Evolutionary conservation across 2,329 filamentous ascomycete species (phyloP).

Genomic region (Fusarium nodosum): DNA sequence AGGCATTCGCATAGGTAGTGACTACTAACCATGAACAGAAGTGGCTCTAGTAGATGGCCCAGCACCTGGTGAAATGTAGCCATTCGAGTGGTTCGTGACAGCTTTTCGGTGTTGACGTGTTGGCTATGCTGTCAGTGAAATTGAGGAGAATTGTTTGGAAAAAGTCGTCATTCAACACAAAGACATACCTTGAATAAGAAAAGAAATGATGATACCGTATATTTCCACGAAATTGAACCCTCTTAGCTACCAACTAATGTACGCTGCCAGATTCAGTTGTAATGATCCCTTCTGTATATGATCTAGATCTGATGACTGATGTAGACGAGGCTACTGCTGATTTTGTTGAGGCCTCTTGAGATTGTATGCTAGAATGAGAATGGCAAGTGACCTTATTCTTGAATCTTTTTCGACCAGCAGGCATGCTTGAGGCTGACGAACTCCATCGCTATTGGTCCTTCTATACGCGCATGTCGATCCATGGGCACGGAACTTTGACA

Average conservation of each 20-base stretch:
- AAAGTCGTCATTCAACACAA: background rate
- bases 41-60: background rate
- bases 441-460: background rate
- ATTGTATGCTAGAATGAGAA: no score
- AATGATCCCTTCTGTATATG: no score
- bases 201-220: background rate
- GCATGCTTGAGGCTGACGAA: background rate
- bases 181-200: background rate
- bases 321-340: no score
- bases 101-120: background rate
- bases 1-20: rapidly evolving
- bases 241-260: no score
- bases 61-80: background rate
- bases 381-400: no score
- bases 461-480: slow-evolving; percentile 13
- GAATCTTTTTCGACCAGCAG: background rate
- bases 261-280: no score
- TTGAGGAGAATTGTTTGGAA: background rate
- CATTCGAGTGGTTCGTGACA: background rate
- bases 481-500: slow-evolving; percentile 5
- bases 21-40: background rate
- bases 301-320: no score
- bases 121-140: background rate
- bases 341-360: no score
- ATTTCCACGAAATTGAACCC: no score